Base-by-base conservation (phyloP, 371 early-diverging fungal genomes). In the Sporodiniella umbellata region DNA sequence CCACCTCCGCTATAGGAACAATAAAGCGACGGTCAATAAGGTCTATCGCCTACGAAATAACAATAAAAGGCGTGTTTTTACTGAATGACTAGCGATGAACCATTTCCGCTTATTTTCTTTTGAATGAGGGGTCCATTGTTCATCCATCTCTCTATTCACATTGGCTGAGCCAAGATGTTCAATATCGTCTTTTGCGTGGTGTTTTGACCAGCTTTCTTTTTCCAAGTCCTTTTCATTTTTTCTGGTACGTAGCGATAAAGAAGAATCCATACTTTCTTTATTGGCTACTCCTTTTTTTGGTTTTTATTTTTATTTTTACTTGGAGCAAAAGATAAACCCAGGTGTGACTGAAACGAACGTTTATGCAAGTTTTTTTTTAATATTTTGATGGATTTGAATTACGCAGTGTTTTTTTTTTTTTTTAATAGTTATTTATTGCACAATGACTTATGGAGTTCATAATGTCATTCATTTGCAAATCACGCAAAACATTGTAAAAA, bases 401-500 rank as follows among this genome's bases (percentile, higher is more conserved):
- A 25, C 19, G 14, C 19, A 11, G 23, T 25, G 10, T 26, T 25
- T 43, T 26, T 43, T 43, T 43, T 25, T 43, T 40, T 18, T 39
- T 39, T 39, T 39, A 8, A 18, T 21, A 19, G 5, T 15, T 19
- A 3, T 40, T 37, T 37, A 6, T 37, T 7, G 37, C 5, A 40
- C 21, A 19, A 19, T 19, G 40, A n/a, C 8, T 10, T 11, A n/a
- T 11, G 17, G 17, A n/a, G 18, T 24, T 12, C 42, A 24, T 21
- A 19, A 42, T 42, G 42, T 42, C 15, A 42, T 42, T 42, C 42
- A 42, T 42, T 24, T 42, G 10, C 15, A n/a, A 22, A 42, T 60
- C 42, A 60, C 61, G 2, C 23, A 47, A 24, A 52, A 38, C 5
- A 60, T 56, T 19, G 61, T 52, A n/a, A n/a, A 51, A 49, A 21